Evolutionary conservation across 495 filamentous ascomycete genomes (phyloP).

Genomic region (Aspergillus sclerotiicarbonarius): DNA sequence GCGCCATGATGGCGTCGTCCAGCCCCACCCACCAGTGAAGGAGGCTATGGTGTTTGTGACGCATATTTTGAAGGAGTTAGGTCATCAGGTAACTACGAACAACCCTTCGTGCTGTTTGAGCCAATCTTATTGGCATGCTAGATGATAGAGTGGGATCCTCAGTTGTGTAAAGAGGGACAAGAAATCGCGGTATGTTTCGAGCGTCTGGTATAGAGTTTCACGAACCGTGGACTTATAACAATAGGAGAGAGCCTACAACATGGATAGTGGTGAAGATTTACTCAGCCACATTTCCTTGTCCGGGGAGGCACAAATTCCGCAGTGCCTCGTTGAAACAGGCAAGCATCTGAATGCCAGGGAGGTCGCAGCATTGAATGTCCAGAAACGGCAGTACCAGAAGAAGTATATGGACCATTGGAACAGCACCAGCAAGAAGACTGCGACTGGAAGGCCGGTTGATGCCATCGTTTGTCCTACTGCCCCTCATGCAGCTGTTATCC

Average conservation of each 20-base stretch:
- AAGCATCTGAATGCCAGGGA: constrained; percentile 40
- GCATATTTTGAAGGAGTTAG: constrained; percentile 48
- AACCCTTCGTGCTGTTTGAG: too few relatives aligned
- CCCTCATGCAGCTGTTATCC: constrained; percentile 50
- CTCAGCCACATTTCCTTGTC: constrained; percentile 50
- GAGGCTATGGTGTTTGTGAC: constrained; percentile 53
- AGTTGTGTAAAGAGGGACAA: neutral
- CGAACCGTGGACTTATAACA: neutral
- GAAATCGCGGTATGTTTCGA: constrained; percentile 34
- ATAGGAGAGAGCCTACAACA: constrained; percentile 27
- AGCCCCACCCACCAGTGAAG: constrained; percentile 52
- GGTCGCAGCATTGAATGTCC: constrained; percentile 54
- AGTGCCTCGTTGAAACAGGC: constrained; percentile 28
- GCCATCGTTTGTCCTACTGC: constrained; percentile 49
- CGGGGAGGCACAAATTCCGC: constrained; percentile 48
- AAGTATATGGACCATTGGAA: constrained; percentile 72
- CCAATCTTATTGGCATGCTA: too few relatives aligned
- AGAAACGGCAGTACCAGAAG: constrained; percentile 59
- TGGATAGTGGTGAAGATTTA: constrained; percentile 53
- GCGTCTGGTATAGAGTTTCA: too few relatives aligned
- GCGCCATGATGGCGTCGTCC: constrained; percentile 47
- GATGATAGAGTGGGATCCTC: neutral
- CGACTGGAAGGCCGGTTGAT: constrained; percentile 58
- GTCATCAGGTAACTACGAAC: constrained; percentile 43
- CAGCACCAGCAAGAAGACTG: constrained; percentile 51